Evolutionary conservation across 2,329 filamentous ascomycete genomes (phyloP), one percentile per base, ranked within the genome.

Genomic region (Aspergillus neotritici): DNA sequence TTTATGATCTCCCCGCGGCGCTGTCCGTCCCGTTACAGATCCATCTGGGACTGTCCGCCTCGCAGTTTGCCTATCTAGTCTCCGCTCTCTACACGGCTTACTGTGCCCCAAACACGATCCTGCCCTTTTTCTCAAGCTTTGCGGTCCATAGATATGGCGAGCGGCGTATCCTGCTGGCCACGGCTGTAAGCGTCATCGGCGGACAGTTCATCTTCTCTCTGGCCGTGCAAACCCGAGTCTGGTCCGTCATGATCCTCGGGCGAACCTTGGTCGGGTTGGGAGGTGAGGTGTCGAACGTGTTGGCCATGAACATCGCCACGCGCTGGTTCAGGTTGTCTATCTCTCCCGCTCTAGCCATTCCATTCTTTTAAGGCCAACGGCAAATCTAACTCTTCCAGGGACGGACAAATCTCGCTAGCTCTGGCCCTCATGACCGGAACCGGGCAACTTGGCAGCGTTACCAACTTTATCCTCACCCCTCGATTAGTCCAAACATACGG

Each of bases 251-350:
- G 40, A 21, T 47, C n/a, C 14, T 29, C 4, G 44, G 40, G 11
- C 44, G 44, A 25, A 33, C 30, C 4, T 37, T 47, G 8, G 17
- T 43, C 11, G 44, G 44, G 8, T 17, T 47, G 31, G 44, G 44
- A 4, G 40, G 31, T 14, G 44, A 47, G 32, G 28, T 40, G 28
- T 30, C 39, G 9, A 32, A 28, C 13, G 44, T 47, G n/a, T 14
- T 47, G 10, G 44, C 40, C 16, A 39, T n/a, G 15, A 40, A 43
- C 28, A 43, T 47, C 11, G 31, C 43, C 28, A 43, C 40, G 14
- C 40, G 44, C 31, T 46, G 3, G 38, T 40, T 7, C 21, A 25
- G 21, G 21, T 25, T 8, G 21, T 25, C 21, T 25, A 25, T 25
- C 21, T 25, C 21, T 5, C 6, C 21, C 21, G 2, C 21, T 25